phyloP scores from a whole-genome alignment of 2,329 filamentous ascomycete genomes.

The Fonsecaea pedrosoi region DNA sequence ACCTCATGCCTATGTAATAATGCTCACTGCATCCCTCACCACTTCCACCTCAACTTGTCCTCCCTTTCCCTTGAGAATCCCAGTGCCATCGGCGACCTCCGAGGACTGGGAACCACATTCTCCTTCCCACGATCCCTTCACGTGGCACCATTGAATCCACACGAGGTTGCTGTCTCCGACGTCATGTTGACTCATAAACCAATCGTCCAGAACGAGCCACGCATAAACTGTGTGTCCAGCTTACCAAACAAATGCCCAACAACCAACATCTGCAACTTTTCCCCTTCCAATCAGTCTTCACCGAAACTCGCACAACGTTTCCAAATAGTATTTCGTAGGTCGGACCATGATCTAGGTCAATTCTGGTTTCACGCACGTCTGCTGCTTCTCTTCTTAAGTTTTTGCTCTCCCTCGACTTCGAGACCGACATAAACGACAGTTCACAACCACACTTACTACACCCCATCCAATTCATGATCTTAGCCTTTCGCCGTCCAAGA shows the following conservation, averaged over 20 bases:
- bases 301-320: not conserved
- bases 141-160: constrained; percentile 19
- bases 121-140: constrained; percentile 5
- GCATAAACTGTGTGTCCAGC: not conserved
- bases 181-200: constrained; percentile 33
- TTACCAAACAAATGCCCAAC: not conserved
- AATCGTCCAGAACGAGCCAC: constrained; percentile 11
- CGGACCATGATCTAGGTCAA: not conserved
- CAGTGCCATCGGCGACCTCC: constrained; percentile 15
- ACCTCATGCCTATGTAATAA: not conserved
- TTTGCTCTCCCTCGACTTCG: not conserved
- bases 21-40: not conserved
- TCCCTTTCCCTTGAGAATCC: not conserved
- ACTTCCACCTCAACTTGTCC: constrained; percentile 1
- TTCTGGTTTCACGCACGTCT: not conserved
- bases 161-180: constrained; percentile 17
- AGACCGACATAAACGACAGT: not conserved
- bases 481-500: not conserved
- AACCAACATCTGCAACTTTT: not conserved
- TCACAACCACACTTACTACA: not conserved
- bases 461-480: not conserved
- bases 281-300: not conserved
- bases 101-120: constrained; percentile 2
- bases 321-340: not conserved
- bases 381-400: constrained; percentile 1